Evolutionary conservation across 2,329 filamentous ascomycete genomes (phyloP).

Genomic region (Colletotrichum sansevieriae): DNA sequence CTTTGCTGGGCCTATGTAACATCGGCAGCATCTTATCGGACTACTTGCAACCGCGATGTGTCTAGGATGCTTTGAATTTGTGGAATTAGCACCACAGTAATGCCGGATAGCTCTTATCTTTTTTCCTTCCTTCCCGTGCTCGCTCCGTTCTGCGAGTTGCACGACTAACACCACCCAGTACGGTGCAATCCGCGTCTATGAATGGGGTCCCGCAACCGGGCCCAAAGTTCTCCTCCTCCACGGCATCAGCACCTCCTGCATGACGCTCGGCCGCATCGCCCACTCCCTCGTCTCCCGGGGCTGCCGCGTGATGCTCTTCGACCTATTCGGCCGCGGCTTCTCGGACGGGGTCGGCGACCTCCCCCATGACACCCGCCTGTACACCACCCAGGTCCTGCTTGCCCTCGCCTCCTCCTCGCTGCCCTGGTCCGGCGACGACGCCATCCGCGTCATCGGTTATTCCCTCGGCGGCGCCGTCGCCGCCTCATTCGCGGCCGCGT

Average conservation of each 20-base stretch:
- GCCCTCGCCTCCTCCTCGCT: conserved; percentile 78
- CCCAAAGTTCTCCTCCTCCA: conserved; percentile 83
- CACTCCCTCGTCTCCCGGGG: conserved; percentile 75
- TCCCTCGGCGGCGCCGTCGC: conserved; percentile 86
- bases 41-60: too few species aligned
- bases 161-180: conserved; percentile 58
- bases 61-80: too few species aligned
- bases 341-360: conserved; percentile 74
- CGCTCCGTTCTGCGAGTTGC: not conserved
- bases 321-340: conserved; percentile 78
- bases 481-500: conserved; percentile 79
- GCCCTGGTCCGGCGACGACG: conserved; percentile 70
- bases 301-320: conserved; percentile 85
- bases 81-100: too few species aligned
- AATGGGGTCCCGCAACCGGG: conserved; percentile 82
- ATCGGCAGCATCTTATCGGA: not conserved
- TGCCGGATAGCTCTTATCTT: too few species aligned
- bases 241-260: conserved; percentile 86
- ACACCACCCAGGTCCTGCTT: conserved; percentile 78
- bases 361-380: conserved; percentile 80
- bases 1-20: not conserved
- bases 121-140: too few species aligned
- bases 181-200: conserved; percentile 82
- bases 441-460: conserved; percentile 81
- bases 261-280: conserved; percentile 77